Percentiles rank a stretch among this genome's conserved stretches.
phyloP scores from a whole-genome alignment of 345 rosid genomes.

The Gossypium thurberi region DNA sequence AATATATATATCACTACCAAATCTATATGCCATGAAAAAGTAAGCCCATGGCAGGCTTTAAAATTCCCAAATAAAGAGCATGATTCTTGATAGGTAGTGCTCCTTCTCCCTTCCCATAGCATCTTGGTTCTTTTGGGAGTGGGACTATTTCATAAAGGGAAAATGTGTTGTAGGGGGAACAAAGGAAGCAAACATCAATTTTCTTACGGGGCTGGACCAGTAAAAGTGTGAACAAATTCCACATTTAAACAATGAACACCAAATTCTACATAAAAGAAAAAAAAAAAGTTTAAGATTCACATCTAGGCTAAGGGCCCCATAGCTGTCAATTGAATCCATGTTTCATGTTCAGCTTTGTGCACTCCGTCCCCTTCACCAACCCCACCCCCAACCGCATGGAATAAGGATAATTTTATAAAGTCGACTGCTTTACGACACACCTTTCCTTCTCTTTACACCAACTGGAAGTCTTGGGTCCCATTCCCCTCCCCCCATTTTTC shows the following conservation, averaged over 20 bases:
- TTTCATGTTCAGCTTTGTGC: conserved; percentile 20
- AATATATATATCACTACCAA: conserved; percentile 13
- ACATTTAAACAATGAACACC: background rate
- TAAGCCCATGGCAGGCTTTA: conserved; percentile 8
- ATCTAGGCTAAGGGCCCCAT: conserved; percentile 11
- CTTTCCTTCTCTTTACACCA: conserved; percentile 21
- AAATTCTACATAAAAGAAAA: background rate
- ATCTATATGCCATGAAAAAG: conserved; percentile 13
- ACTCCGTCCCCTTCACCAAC: conserved; percentile 7
- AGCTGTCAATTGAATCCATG: conserved; percentile 15
- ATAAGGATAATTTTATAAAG: conserved; percentile 15
- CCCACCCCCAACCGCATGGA: conserved; percentile 24
- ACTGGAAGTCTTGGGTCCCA: conserved; percentile 18
- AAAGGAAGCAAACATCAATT: conserved; percentile 23
- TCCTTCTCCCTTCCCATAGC: conserved; percentile 3
- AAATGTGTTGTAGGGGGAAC: conserved; percentile 14
- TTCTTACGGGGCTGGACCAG: conserved; percentile 15
- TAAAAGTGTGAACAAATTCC: conserved; percentile 4
- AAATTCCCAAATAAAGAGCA: conserved; percentile 7
- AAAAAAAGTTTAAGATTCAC: conserved; percentile 10
- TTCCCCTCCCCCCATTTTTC: background rate
- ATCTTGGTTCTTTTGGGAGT: conserved; percentile 13
- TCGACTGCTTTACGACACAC: conserved; percentile 22
- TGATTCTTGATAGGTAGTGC: conserved; percentile 5
- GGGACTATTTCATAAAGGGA: conserved; percentile 19